These are phyloP conservation scores for Eleusine indica DNA, from an alignment of 176 grass and related monocot genomes.

Conservation along the genomic window DNA sequence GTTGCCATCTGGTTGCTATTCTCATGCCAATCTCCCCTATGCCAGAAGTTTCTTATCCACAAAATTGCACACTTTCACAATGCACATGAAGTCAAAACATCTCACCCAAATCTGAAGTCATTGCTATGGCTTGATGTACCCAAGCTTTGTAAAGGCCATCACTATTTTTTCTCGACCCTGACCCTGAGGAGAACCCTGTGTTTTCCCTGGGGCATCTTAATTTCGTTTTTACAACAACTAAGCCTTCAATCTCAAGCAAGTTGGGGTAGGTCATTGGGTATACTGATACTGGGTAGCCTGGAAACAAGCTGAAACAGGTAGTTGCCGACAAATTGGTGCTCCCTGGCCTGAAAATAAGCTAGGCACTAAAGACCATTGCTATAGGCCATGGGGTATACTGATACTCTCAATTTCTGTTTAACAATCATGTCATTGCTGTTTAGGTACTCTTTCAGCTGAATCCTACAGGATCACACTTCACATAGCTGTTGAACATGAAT, in stretches of 20 bases:
- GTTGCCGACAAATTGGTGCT: not conserved
- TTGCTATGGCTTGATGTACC: slow-evolving; percentile 6
- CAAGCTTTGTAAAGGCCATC: not conserved
- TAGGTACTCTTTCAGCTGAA: too few relatives aligned
- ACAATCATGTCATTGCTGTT: too few relatives aligned
- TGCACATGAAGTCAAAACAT: not conserved
- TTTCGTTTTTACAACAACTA: not conserved
- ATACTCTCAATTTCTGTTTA: not conserved
- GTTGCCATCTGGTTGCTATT: not conserved
- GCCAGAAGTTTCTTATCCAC: not conserved
- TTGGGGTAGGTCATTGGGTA: too few relatives aligned
- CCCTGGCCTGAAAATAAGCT: too few relatives aligned
- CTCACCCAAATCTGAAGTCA: not conserved
- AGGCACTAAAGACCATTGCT: not conserved
- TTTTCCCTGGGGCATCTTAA: not conserved
- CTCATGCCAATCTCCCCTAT: not conserved
- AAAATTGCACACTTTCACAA: not conserved
- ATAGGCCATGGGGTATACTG: not conserved
- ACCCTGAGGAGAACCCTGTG: not conserved
- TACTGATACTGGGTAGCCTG: not conserved
- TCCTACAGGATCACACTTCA: too few relatives aligned
- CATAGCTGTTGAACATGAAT: too few relatives aligned
- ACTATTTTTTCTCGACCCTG: not conserved
- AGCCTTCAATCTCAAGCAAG: too few relatives aligned
- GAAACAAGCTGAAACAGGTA: not conserved